Evolutionary conservation across 2,329 filamentous ascomycete genomes (phyloP), one percentile per base, ranked within the genome.

Genomic region (Penicillium sp.): DNA sequence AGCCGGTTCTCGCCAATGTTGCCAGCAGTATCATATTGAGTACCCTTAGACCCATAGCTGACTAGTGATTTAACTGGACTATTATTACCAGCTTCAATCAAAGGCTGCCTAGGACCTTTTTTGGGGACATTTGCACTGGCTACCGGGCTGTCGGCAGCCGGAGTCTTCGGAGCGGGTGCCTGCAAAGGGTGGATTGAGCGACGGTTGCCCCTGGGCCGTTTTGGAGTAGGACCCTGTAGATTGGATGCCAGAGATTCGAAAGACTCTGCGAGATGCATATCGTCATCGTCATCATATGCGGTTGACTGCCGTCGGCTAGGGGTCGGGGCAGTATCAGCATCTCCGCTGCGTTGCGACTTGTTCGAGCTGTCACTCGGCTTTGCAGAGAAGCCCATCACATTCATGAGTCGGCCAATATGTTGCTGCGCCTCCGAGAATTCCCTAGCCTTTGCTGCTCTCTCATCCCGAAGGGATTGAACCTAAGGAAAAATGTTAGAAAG

Each of bases 381-480:
- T 4, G 68, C 58, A 6, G 69, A 67, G 53, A 75, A 74, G 1
- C 73, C 74, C 74, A 76, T 77, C 1, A 77, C 73, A 16, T 64
- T 66, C 74, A 77, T 77, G 4, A 77, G 58, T 13, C 72, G 69
- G 14, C 70, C 65, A 22, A 76, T 77, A 47, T 77, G 72, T 54
- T 77, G 72, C 53, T 76, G 75, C 1, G 74, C 75, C 56, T 76
- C 74, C 1, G 71, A 74, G 37, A 77, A 76, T 55, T 77, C 74
- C 10, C 72, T 70, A 19, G 74, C 73, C 60, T 77, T 77, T 10
- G 70, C 65, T 19, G 73, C 68, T 40, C 73, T 68, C 51, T 76
- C 73, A 39, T 73, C 69, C 14, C 70, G 71, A 39, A 76, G 62
- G 27, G 69, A 68, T 63, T 75, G 73, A 13, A 75, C 60, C 74